Base-by-base conservation (phyloP, 192 early-diverging fungal species). In the Umbelopsis sp. region DNA sequence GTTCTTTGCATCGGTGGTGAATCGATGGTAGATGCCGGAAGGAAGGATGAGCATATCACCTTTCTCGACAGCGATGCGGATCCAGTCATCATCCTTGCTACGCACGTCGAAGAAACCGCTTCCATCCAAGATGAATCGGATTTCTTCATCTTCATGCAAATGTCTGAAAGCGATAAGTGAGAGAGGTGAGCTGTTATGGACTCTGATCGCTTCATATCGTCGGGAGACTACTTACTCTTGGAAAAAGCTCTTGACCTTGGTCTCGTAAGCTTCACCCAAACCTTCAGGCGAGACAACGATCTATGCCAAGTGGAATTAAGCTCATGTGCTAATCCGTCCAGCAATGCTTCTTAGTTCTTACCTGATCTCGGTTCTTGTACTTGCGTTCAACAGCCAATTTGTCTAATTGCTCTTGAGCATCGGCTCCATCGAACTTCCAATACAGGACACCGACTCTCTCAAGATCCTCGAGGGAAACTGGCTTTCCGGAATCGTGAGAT, bases 131-230 rank as follows among this genome's bases (percentile, higher is more conserved):
- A 97, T 89, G 74, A 82, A 98, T 27, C 97, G 90, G 71, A 99
- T 99, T 79, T 99, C 96, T 84, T 99, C 97, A 71, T 97, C 97
- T 67, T 96, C 95, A 78, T 98, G 96, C 65, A 97, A 83, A 77
- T 98, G 95, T 68, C 87, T 88, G n/a, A n/a, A 65, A 35, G 47
- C 75, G 45, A 68, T 13, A 25, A 33, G 53, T 49, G 4, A n/a
- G 55, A 68, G 66, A 70, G 30, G 20, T 74, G 49, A 44, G 23
- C 11, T 46, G 30, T 4, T 45, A 13, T 46, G 44, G 15, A 12
- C 13, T 30, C 13, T 30, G 27, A n/a, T n/a, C 46, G 50, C n/a
- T 53, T 16, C 45, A 22, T 49, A 67, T 52, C 18, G 67, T 41
- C 7, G 64, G 46, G 27, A 30, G 45, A 67, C 53, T 1, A 84